These are phyloP conservation scores for Ustilago trichophora DNA, from an alignment of 1,284 basidiomycete genomes.

Conservation along the genomic window DNA sequence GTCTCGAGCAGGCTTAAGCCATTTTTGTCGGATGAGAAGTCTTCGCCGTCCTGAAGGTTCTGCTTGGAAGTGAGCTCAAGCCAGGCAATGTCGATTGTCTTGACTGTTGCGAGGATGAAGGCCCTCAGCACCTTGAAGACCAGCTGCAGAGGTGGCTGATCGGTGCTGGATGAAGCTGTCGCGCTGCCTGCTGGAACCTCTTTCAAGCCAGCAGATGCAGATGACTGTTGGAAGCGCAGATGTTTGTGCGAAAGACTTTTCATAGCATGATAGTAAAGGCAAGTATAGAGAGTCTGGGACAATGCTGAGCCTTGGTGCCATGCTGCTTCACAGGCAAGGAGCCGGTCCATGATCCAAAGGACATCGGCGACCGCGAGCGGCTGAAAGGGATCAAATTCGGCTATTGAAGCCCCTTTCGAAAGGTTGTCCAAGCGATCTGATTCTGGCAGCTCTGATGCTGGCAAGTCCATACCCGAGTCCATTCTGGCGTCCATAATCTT, in stretches of 20 bases:
- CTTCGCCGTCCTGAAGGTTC: slow-evolving; percentile 71
- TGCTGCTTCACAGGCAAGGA: slow-evolving; percentile 82
- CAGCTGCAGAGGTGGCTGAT: slow-evolving; percentile 67
- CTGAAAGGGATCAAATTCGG: slow-evolving; percentile 74
- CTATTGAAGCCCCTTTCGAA: slow-evolving; percentile 22
- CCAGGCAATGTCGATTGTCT: slow-evolving; percentile 84
- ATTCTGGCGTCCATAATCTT: slow-evolving; percentile 89
- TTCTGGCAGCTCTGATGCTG: slow-evolving; percentile 40
- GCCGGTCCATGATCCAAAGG: slow-evolving; percentile 85
- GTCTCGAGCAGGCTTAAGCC: slow-evolving; percentile 80
- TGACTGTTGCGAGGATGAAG: slow-evolving; percentile 78
- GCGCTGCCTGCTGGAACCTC: neutral
- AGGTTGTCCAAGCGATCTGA: slow-evolving; percentile 68
- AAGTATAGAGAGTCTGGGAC: slow-evolving; percentile 84
- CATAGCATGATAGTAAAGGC: slow-evolving; percentile 79
- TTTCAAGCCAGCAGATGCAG: no score
- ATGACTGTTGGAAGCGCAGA: slow-evolving; percentile 46
- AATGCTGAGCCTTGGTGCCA: slow-evolving; percentile 86
- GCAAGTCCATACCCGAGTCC: slow-evolving; percentile 78
- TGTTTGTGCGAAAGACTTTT: slow-evolving; percentile 61
- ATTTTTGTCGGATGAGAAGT: slow-evolving; percentile 86
- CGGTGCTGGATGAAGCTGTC: neutral
- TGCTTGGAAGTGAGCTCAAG: slow-evolving; percentile 72
- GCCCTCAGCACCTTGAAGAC: slow-evolving; percentile 77
- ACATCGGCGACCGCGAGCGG: slow-evolving; percentile 78